These are phyloP conservation scores for Rosa multiflora DNA, from an alignment of 306 rosid genomes.

Conservation along the genomic window DNA sequence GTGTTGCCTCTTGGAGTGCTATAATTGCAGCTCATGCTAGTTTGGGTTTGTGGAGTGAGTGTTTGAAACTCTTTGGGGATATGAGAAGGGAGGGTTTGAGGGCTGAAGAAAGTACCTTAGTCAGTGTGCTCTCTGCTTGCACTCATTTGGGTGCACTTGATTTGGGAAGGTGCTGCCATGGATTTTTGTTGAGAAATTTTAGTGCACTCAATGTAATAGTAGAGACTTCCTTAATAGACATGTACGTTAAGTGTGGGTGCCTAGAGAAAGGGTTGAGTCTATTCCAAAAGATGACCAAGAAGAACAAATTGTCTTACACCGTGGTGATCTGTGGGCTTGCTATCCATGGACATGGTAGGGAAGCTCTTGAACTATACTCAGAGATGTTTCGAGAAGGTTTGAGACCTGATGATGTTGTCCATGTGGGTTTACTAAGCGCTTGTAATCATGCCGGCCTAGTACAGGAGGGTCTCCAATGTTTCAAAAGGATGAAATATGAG, in stretches of 20 bases:
- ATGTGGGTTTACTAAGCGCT: slow-evolving; percentile 67
- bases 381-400: slow-evolving; percentile 68
- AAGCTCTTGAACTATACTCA: slow-evolving; percentile 63
- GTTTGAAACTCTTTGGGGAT: slow-evolving; percentile 59
- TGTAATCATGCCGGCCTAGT: slow-evolving; percentile 79
- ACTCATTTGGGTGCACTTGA: slow-evolving; percentile 72
- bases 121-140: slow-evolving; percentile 73
- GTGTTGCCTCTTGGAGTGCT: slow-evolving; percentile 88
- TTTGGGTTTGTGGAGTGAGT: slow-evolving; percentile 65
- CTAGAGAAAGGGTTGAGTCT: slow-evolving; percentile 54
- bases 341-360: slow-evolving; percentile 65
- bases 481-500: slow-evolving; percentile 56
- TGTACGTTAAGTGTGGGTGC: slow-evolving; percentile 84
- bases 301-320: slow-evolving; percentile 61
- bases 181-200: slow-evolving; percentile 60
- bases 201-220: slow-evolving; percentile 70
- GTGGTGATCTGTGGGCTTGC: slow-evolving; percentile 85
- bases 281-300: slow-evolving; percentile 56
- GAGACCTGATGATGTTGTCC: slow-evolving; percentile 59
- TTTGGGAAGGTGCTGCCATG: slow-evolving; percentile 75
- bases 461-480: slow-evolving; percentile 53
- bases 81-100: slow-evolving; percentile 66
- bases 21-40: slow-evolving; percentile 70
- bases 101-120: slow-evolving; percentile 79
- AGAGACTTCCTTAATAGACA: slow-evolving; percentile 69